Base-by-base conservation (phyloP, 768 basidiomycete genomes). In the Gloeostereum incarnatum region DNA sequence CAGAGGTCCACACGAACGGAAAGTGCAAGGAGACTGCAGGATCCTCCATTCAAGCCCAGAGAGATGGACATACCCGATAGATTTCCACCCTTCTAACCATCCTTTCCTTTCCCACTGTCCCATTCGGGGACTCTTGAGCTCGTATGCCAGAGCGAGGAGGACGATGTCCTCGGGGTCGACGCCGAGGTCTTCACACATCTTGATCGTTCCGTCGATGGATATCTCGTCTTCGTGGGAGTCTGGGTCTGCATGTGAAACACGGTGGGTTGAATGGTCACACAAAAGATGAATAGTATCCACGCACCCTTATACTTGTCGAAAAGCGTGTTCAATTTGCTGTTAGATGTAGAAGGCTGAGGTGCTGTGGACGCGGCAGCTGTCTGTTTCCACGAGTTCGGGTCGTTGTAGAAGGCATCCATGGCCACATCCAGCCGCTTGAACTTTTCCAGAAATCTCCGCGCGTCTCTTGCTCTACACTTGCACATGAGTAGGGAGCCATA, bases 81-180 rank as follows among this genome's bases (percentile, higher is more conserved):
- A 54, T 56, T 78, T 83, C 88, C 89, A 90, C 1, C 88, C 89
- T 0, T 86, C 82, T 24, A 75, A 49, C 87, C 87, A 93, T 0
- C 76, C 80, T 43, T 73, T 62, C 45, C 62, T 69, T 22, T 63
- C 66, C 80, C 88, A 94, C 41, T 71, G 65, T 1, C 84, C 88
- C 36, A 93, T 63, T 42, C 62, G 50, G 0, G 81, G 82, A 4
- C 84, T 84, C 51, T 83, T 80, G 18, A 90, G 69, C 49, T 90
- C 85, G 49, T 69, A 87, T 6, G 89, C 90, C 27, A 94, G 62
- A 4, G 83, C 76, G 30, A 93, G 71, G 36, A 93, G 63, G 6
- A 89, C 85, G 17, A 86, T 79, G 49, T 92, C 85, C 45, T 88
- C 86, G 1, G 81, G 82, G 47, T 85, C 64, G 11, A 86, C 76